Evolutionary conservation across 129 eudicot species (phyloP).

Genomic region (Flaveria brownii): DNA sequence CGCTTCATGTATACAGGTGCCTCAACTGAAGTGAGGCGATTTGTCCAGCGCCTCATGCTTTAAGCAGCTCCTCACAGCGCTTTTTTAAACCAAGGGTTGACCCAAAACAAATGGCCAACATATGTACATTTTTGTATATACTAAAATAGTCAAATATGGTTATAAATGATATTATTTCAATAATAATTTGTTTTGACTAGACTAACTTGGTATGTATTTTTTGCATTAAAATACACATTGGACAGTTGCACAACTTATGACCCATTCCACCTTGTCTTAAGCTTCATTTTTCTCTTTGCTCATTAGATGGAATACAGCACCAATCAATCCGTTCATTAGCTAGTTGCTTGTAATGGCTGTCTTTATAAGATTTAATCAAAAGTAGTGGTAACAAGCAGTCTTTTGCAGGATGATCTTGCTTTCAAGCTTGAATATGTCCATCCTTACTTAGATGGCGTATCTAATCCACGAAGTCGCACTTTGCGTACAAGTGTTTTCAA

Average conservation of each 20-base stretch:
- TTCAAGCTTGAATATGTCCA: slow-evolving; percentile 93
- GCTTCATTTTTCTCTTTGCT: background rate
- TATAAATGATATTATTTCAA: background rate
- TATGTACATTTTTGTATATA: background rate
- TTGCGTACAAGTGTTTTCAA: slow-evolving; percentile 82
- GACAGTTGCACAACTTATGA: background rate
- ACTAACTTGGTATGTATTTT: background rate
- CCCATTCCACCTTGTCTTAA: background rate
- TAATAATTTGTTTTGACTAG: background rate
- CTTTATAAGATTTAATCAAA: slow-evolving; percentile 6
- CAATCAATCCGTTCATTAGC: background rate
- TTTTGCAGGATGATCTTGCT: slow-evolving; percentile 93
- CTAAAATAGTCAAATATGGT: background rate
- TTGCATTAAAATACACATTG: background rate
- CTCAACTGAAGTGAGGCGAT: too few species aligned
- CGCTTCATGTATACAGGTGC: too few species aligned
- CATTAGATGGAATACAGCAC: background rate
- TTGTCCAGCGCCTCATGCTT: too few species aligned
- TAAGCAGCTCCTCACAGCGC: too few species aligned
- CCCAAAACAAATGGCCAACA: background rate
- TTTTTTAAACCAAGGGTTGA: too few species aligned
- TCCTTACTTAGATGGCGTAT: slow-evolving; percentile 81
- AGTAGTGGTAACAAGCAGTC: slow-evolving; percentile 22
- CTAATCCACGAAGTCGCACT: slow-evolving; percentile 80
- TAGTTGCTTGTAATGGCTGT: background rate